Base-by-base conservation (phyloP, 2,329 filamentous ascomycete species). In the Cladosporium sp. region DNA sequence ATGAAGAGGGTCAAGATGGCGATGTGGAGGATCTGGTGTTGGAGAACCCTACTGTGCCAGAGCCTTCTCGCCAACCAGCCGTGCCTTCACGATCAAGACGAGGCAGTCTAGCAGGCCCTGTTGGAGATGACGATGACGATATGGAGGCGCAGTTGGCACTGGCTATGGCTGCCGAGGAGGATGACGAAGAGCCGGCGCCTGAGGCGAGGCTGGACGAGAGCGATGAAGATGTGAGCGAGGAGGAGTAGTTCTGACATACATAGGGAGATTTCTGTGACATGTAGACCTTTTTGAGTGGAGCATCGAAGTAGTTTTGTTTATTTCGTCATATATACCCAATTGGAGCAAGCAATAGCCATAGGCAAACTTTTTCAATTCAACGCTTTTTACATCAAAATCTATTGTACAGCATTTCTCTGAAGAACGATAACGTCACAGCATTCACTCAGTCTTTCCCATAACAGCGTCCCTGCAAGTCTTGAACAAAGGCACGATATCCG, bases 401-500 rank as follows among this genome's bases (percentile, higher is more conserved):
- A 45, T 20, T 11, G 2, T n/a, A 45, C 3, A 30, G 15, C 15
- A 28, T 20, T 30, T 45, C n/a, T n/a, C n/a, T n/a, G n/a, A n/a
- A 43, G 12, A 20, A 22, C 3, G 5, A 28, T 2, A 15, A 15
- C 42, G 15, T 28, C 3, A 25, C 20, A 22, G 15, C 7, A 20
- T 22, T 8, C 28, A 56, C 28, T 49, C 42, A 11, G 14, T 58
- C 59, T 64, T 66, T 36, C 71, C 72, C 65, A 72, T 67, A 1
- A 74, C 72, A 15, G 71, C 70, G 67, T 82, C 81, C 66, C 88
- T 83, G 36, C 89, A 89, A 71, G 88, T 82, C 5, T 79, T 75
- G 73, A 90, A 93, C 45, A 90, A 72, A 8, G 90, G 89, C 59
- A 78, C 83, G 66, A 96, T 92, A 28, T 84, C 90, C 1, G 90